Evolutionary conservation across 208 protist genomes (phyloP).

Genomic region (Leishmania gerbilli): DNA sequence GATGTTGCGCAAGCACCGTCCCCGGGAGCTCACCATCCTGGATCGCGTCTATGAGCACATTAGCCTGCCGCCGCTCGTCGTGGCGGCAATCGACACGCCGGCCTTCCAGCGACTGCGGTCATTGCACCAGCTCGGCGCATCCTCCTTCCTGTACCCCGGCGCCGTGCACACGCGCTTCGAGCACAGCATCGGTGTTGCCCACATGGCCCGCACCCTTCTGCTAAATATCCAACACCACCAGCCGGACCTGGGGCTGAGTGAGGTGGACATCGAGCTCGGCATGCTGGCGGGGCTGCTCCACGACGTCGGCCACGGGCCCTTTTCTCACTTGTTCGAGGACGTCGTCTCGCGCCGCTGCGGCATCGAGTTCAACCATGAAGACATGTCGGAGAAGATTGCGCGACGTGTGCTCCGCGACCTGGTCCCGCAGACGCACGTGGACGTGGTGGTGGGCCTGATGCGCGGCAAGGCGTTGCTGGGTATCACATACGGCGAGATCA

Average conservation of each 20-base stretch:
- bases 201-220: conserved; percentile 90
- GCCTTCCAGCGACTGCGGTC: conserved; percentile 95
- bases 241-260: conserved; percentile 90
- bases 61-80: conserved; percentile 77
- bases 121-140: conserved; percentile 95
- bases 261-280: conserved; percentile 82
- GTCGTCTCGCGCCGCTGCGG: conserved; percentile 69
- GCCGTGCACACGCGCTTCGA: conserved; percentile 96
- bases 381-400: conserved; percentile 82
- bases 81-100: conserved; percentile 94
- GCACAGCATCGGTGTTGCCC: conserved; percentile 95
- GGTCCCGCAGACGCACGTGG: conserved; percentile 50
- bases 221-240: conserved; percentile 80
- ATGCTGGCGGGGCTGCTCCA: conserved; percentile 96
- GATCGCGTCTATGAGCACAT: conserved; percentile 96
- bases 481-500: conserved; percentile 72
- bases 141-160: conserved; percentile 95
- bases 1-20: conserved; percentile 38
- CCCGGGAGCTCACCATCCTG: conserved; percentile 64
- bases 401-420: conserved; percentile 50
- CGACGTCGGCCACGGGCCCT: conserved; percentile 97
- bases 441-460: conserved; percentile 75
- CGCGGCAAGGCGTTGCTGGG: conserved; percentile 34
- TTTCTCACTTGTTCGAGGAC: conserved; percentile 96
- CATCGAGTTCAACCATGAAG: conserved; percentile 80